Base-by-base conservation (phyloP, 306 rosid species). In the Lathyrus sativus region DNA sequence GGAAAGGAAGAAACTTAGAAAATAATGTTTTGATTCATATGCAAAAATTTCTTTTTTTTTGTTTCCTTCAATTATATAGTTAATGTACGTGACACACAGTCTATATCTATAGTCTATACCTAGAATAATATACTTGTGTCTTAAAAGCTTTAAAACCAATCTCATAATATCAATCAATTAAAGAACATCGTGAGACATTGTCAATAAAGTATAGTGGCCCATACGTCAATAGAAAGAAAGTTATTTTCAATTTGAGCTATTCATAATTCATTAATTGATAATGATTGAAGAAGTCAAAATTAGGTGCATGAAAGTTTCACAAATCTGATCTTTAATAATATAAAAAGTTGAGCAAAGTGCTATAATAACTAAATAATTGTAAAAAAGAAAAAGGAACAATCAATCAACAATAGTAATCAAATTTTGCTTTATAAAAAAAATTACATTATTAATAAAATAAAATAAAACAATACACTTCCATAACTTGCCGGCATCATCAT, bases 391-490 rank as follows among this genome's bases (percentile, higher is more conserved):
- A 50, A 9, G 22, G 12, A 2, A 18, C 56, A 50, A 18, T 50
- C 29, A 50, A 5, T 1, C 7, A 35, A 35, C 7, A 35, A 35
- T 33, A 26, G 56, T 18, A 50, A 50, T 50, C 56, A 50, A 50
- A 49, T 0, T 53, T 67, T 37, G 46, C 48, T 68, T 75, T 49
- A 6, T 17, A 68, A 68, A 12, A 19, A 24, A 67, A 67, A 60
- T 61, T 49, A 68, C 57, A 60, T 26, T 50, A 60, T 45, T 7
- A 45, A 67, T 60, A 9, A 75, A 61, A 51, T 18, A 12, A 50
- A 18, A 50, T 68, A 29, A 76, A 68, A 17, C 70, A 68, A 75
- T 39, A 1, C 31, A 11, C 1, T 28, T 46, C 39, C 29, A 59
- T 60, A 49, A 68, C 51, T 60, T 41, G 75, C 18, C 4, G 11